Conservation (phyloP, 192 early-diverging fungal genomes). For the Mortierella claussenii region DNA sequence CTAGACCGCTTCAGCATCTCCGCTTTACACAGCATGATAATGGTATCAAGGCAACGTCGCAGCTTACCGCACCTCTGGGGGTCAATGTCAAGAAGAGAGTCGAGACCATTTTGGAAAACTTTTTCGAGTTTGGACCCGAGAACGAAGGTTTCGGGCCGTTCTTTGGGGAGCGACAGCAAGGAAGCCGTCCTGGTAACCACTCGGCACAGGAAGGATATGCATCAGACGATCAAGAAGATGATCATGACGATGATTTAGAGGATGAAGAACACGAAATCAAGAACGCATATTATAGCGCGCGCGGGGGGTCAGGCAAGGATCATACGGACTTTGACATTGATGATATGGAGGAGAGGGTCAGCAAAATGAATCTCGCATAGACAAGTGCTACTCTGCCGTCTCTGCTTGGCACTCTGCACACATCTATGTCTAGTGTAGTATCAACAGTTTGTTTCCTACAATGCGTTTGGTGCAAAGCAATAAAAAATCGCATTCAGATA, state of each 20-base stretch:
- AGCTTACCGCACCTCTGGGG: slow-evolving; percentile 8
- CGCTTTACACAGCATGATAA: slow-evolving; percentile 31
- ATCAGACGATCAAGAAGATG: slow-evolving; percentile 31
- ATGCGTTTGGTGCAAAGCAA: no score
- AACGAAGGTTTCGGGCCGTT: slow-evolving; percentile 52
- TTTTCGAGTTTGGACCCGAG: slow-evolving; percentile 53
- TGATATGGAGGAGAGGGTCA: slow-evolving; percentile 48
- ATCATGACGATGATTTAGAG: slow-evolving; percentile 37
- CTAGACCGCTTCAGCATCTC: slow-evolving; percentile 39
- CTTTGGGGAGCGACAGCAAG: slow-evolving; percentile 27
- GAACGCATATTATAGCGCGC: slow-evolving; percentile 12
- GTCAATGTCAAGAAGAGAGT: slow-evolving; percentile 43
- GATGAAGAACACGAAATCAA: slow-evolving; percentile 27
- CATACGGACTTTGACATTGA: slow-evolving; percentile 48
- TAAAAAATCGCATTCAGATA: no score
- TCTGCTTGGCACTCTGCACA: no score
- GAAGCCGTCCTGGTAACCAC: not conserved
- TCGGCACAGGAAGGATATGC: slow-evolving; percentile 25
- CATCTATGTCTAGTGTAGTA: no score
- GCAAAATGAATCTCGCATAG: slow-evolving; percentile 31
- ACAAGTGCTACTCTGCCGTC: not conserved
- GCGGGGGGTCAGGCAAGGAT: not conserved
- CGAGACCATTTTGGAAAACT: slow-evolving; percentile 50
- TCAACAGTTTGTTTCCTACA: no score
- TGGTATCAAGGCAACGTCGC: not conserved